Evolutionary conservation across 2,329 filamentous ascomycete genomes (phyloP), one percentile per base, ranked within the genome.

Genomic region (Colletotrichum falcatum): DNA sequence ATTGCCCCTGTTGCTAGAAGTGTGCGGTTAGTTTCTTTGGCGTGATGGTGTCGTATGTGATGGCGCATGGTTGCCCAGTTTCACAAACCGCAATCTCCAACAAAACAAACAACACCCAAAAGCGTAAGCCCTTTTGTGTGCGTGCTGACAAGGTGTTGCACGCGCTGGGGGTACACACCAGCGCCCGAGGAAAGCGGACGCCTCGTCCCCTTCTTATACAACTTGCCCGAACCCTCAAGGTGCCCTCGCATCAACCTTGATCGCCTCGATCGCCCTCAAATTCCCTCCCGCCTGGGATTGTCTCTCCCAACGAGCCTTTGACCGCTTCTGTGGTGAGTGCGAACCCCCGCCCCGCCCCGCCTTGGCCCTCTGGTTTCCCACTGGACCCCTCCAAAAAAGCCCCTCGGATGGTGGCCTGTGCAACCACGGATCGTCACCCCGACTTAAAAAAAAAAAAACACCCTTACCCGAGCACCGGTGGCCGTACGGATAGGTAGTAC

Each of bases 301-400:
- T 49, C 2, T 5, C 28, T n/a, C 23, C 44, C 14, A 7, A n/a
- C 23, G 33, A 33, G 12, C 51, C 23, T 67, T 46, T 70, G 64
- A 70, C 67, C 67, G 64, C 67, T 70, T 53, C 67, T 67, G 58
- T 70, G 67, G 59, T 67, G 53, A 59, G 42, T 28, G 23, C 18
- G 37, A 26, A 54, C 64, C 67, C 67, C 67, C 58, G 58, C 64
- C 64, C 67, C 67, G 64, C 64, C 67, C 64, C 67, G 58, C 58
- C 67, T 59, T 59, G 58, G 67, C 64, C 39, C 48, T 33, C 11
- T n/a, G 30, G 30, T 46, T 44, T 23, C 48, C n/a, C 42, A n/a
- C n/a, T n/a, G 44, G 26, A 42, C 64, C 58, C 67, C 63, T 66
- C 61, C 35, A 46, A 23, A 18, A 51, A 51, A 51, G n/a, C 1